These are phyloP conservation scores for Pistacia integerrima DNA, from an alignment of 345 rosid species.

Conservation along the genomic window DNA sequence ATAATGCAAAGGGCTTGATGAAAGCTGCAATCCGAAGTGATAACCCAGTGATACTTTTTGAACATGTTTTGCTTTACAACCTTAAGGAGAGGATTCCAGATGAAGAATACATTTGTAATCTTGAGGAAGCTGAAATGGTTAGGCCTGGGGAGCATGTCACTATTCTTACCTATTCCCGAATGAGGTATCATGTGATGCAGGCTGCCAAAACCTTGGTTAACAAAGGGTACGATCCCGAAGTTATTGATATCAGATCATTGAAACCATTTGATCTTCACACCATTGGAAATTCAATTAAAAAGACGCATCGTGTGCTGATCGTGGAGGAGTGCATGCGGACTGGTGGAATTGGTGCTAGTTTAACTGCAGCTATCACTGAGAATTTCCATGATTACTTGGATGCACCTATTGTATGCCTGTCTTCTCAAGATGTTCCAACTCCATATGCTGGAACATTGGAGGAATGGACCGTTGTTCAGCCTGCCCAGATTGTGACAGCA, in stretches of 20 bases:
- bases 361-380: conserved; percentile 85
- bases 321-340: conserved; percentile 99
- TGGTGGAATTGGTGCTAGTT: conserved; percentile 95
- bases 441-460: conserved; percentile 90
- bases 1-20: conserved; percentile 98
- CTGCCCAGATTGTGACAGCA: conserved; percentile 90
- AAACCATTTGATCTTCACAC: conserved; percentile 91
- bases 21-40: conserved; percentile 98
- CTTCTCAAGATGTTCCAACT: conserved; percentile 96
- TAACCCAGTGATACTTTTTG: conserved; percentile 94
- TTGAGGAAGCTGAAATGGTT: conserved; percentile 98
- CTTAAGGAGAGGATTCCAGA: conserved; percentile 96
- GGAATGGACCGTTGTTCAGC: conserved; percentile 94
- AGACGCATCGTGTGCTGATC: conserved; percentile 84
- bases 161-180: conserved; percentile 85
- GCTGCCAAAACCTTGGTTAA: conserved; percentile 89
- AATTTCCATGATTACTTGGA: conserved; percentile 92
- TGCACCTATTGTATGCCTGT: conserved; percentile 89
- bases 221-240: conserved; percentile 95
- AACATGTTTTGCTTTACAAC: conserved; percentile 95
- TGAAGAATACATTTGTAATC: conserved; percentile 81
- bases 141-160: conserved; percentile 92
- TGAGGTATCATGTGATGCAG: conserved; percentile 98
- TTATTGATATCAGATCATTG: conserved; percentile 88
- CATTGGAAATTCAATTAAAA: conserved; percentile 89